Evolutionary conservation across 2,329 filamentous ascomycete species (phyloP).

Genomic region (Leptographium wingfieldii): DNA sequence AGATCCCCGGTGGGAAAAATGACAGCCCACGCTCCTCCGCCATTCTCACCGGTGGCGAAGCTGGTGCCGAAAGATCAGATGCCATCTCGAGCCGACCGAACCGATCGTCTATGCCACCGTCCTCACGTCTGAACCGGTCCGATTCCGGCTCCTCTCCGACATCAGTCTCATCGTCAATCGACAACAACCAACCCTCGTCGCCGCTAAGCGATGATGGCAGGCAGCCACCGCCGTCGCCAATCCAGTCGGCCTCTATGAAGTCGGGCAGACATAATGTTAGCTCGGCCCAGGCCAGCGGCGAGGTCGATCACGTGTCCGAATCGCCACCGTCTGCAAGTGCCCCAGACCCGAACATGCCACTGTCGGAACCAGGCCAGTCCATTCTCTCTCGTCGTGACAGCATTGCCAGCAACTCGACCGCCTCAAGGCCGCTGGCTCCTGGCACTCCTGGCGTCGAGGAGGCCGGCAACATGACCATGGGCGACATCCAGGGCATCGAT

Average conservation of each 20-base stretch:
- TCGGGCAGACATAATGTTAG: conserved; percentile 64
- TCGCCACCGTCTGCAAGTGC: conserved; percentile 61
- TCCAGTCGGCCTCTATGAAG: conserved; percentile 63
- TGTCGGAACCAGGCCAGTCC: conserved; percentile 68
- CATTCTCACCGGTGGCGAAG: conserved; percentile 50
- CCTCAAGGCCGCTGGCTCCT: conserved; percentile 12
- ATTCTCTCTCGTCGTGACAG: conserved; percentile 71
- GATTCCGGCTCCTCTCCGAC: conserved; percentile 29
- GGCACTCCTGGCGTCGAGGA: conserved; percentile 6
- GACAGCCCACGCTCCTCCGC: conserved; percentile 75
- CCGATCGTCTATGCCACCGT: conserved; percentile 26
- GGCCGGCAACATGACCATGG: conserved; percentile 61
- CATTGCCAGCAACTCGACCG: conserved; percentile 48
- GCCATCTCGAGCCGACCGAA: conserved; percentile 56
- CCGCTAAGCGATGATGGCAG: conserved; percentile 32
- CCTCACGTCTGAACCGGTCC: conserved; percentile 30
- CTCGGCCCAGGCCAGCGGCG: conserved; percentile 72
- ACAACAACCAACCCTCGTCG: conserved; percentile 26
- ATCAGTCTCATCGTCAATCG: conserved; percentile 26
- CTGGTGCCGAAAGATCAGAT: conserved; percentile 52
- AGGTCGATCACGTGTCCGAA: conserved; percentile 91
- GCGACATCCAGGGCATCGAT: conserved; percentile 83
- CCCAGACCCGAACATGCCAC: conserved; percentile 33
- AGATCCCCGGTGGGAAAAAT: conserved; percentile 66
- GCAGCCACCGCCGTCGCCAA: conserved; percentile 70